Conservation (phyloP, 495 filamentous ascomycete genomes). For the Penicillium steckii region DNA sequence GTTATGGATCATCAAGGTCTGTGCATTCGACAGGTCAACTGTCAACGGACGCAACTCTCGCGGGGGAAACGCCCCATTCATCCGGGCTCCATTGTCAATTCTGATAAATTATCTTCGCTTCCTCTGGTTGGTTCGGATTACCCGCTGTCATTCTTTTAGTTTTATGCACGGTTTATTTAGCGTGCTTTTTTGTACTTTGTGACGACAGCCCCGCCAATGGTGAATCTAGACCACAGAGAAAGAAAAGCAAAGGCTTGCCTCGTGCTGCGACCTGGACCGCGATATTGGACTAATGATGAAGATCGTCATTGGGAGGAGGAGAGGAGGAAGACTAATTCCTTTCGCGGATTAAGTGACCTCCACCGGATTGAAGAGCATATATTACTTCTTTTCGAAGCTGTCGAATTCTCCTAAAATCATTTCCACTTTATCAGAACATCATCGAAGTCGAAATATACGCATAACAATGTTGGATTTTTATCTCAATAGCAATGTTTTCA, state of each 20-base stretch:
- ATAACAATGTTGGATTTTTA: not conserved
- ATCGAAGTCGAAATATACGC: not conserved
- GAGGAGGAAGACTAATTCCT: no score
- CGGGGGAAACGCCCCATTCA: not conserved
- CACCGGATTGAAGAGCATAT: no score
- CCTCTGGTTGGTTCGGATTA: not conserved
- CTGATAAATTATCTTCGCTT: not conserved
- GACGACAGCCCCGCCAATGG: not conserved
- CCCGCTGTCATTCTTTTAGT: not conserved
- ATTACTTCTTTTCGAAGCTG: not conserved
- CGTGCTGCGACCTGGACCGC: no score
- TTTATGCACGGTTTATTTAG: not conserved
- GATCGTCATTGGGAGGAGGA: no score
- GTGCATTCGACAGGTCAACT: conserved; percentile 8
- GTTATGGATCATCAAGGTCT: not conserved
- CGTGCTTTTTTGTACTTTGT: not conserved
- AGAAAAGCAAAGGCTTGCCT: not conserved
- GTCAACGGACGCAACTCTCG: not conserved
- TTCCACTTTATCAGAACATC: no score
- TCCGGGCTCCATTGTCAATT: not conserved
- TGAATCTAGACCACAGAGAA: not conserved
- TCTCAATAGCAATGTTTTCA: no score
- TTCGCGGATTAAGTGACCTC: no score
- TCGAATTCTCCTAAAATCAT: not conserved
- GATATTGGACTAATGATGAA: not conserved